phyloP scores from a whole-genome alignment of 1,139 yeast genomes.

The Candida albicans region DNA sequence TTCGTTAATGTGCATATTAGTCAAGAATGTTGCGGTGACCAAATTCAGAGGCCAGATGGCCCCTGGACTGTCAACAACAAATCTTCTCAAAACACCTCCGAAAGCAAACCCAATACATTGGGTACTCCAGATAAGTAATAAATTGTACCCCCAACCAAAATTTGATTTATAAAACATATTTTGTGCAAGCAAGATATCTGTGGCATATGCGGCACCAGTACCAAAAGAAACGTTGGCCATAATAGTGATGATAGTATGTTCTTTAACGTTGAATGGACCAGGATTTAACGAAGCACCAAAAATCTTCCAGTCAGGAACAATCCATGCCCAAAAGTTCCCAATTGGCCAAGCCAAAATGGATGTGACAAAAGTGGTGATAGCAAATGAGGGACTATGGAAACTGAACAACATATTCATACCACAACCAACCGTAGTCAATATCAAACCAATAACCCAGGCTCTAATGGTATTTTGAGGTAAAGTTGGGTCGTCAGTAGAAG shows the following conservation, averaged over 20 bases:
- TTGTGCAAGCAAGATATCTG: slow-evolving; percentile 59
- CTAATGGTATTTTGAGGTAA: slow-evolving; percentile 62
- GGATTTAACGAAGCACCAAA: slow-evolving; percentile 54
- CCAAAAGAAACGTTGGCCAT: slow-evolving; percentile 52
- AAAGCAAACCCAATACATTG: slow-evolving; percentile 66
- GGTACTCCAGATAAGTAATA: slow-evolving; percentile 53
- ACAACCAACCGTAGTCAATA: slow-evolving; percentile 59
- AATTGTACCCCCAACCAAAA: slow-evolving; percentile 38
- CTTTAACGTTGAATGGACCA: slow-evolving; percentile 64
- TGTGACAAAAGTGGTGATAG: slow-evolving; percentile 55
- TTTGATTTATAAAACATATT: slow-evolving; percentile 49
- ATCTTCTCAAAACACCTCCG: slow-evolving; percentile 59
- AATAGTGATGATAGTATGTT: slow-evolving; percentile 63
- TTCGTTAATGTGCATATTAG: slow-evolving; percentile 61
- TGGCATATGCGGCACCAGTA: slow-evolving; percentile 61
- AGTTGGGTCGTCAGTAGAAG: slow-evolving; percentile 55
- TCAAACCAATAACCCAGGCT: slow-evolving; percentile 56
- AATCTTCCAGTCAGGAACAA: slow-evolving; percentile 45
- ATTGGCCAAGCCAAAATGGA: slow-evolving; percentile 64
- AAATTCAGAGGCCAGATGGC: slow-evolving; percentile 69
- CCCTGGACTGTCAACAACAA: slow-evolving; percentile 60
- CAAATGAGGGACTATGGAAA: slow-evolving; percentile 56
- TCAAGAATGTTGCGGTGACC: slow-evolving; percentile 46
- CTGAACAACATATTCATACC: slow-evolving; percentile 62
- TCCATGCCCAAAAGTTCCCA: slow-evolving; percentile 51